Conservation (phyloP, 106 monocot species). For the Phalaenopsis aphrodite region DNA sequence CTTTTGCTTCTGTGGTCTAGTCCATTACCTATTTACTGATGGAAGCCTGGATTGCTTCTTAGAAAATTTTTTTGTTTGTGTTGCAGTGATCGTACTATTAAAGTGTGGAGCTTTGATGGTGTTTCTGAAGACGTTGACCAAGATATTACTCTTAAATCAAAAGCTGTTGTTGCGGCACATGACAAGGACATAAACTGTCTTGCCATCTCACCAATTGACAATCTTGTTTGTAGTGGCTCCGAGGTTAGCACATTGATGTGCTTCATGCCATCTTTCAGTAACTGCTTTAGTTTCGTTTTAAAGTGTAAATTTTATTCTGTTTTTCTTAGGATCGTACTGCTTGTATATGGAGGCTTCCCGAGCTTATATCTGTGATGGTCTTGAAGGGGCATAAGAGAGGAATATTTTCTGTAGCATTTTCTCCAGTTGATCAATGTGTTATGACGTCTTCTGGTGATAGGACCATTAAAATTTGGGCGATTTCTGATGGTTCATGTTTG, state of each 20-base stretch:
- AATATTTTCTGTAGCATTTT: conserved; percentile 95
- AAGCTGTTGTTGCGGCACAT: conserved; percentile 84
- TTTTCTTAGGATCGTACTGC: conserved; percentile 75
- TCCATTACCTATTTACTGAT: not conserved
- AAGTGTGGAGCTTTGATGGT: conserved; percentile 70
- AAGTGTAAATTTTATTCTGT: not conserved
- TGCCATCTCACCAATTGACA: conserved; percentile 84
- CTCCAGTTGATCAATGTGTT: conserved; percentile 90
- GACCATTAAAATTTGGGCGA: conserved; percentile 87
- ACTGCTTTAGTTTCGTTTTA: not conserved
- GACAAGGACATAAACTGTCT: conserved; percentile 95
- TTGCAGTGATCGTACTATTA: conserved; percentile 76
- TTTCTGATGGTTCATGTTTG: conserved; percentile 90
- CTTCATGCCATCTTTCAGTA: not conserved
- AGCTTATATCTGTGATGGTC: conserved; percentile 39
- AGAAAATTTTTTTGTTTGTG: not conserved
- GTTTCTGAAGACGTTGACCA: conserved; percentile 28
- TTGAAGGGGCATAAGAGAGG: conserved; percentile 95
- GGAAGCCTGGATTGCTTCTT: not conserved
- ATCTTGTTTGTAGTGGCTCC: conserved; percentile 89
- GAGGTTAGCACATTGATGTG: conserved; percentile 37
- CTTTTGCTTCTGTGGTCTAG: not conserved
- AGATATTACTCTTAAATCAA: conserved; percentile 59
- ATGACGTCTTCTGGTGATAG: conserved; percentile 91
- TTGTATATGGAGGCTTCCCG: conserved; percentile 87